phyloP scores from a whole-genome alignment of 306 rosid genomes.

The Fagus sylvatica region DNA sequence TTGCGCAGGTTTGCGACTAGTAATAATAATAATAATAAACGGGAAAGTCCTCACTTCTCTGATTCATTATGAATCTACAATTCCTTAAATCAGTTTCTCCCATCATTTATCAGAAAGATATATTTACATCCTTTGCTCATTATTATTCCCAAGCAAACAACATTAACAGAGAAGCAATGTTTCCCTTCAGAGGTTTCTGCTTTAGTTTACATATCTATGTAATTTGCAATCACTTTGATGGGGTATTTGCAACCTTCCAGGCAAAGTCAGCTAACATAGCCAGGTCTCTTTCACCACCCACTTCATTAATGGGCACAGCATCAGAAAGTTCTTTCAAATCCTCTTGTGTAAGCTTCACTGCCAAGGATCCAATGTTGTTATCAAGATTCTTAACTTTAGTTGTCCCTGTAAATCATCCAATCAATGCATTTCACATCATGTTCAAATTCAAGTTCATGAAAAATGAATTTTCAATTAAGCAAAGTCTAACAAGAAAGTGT shows the following conservation, averaged over 20 bases:
- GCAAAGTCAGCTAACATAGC: conserved; percentile 17
- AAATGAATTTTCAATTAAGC: background rate
- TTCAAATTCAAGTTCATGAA: conserved; percentile 1
- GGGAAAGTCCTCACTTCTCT: too few species aligned
- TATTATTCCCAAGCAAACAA: too few species aligned
- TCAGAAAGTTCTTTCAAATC: conserved; percentile 59
- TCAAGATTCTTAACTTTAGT: conserved; percentile 60
- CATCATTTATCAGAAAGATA: too few species aligned
- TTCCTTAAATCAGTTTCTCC: too few species aligned
- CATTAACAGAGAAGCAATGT: too few species aligned
- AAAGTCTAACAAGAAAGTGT: background rate
- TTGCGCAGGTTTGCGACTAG: too few species aligned
- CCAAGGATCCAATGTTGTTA: conserved; percentile 56
- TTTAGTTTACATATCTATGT: background rate
- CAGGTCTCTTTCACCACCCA: conserved; percentile 50
- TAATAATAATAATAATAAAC: too few species aligned
- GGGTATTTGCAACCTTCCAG: conserved; percentile 62
- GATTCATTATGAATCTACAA: too few species aligned
- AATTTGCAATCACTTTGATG: conserved; percentile 33
- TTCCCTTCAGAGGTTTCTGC: background rate
- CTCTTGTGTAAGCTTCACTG: conserved; percentile 53
- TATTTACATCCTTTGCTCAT: too few species aligned
- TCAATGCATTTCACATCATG: conserved; percentile 16
- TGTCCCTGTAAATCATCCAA: conserved; percentile 49
- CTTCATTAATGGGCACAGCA: conserved; percentile 53